Conservation (phyloP, 306 rosid species). For the Quercus berberidifolia region DNA sequence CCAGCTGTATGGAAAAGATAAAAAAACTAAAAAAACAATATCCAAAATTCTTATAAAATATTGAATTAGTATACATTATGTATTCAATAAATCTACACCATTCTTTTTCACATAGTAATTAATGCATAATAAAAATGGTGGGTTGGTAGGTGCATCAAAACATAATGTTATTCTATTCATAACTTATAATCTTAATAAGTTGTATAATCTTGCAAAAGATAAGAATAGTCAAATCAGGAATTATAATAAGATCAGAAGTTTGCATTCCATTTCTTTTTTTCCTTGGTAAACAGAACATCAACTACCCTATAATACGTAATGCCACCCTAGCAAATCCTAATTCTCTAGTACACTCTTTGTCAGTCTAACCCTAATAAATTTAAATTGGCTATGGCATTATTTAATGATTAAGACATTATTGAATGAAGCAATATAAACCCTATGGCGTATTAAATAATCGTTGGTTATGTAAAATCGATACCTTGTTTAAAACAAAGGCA, state of each 20-base stretch:
- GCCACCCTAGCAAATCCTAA: not conserved
- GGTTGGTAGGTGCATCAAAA: too few relatives aligned
- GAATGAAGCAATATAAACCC: not conserved
- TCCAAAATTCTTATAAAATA: not conserved
- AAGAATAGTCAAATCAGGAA: not conserved
- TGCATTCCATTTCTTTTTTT: not conserved
- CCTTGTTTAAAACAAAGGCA: not conserved
- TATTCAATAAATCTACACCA: too few relatives aligned
- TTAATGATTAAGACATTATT: not conserved
- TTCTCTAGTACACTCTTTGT: not conserved
- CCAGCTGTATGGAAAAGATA: constrained; percentile 27
- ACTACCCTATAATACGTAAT: too few relatives aligned
- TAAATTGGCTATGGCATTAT: not conserved
- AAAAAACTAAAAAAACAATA: not conserved
- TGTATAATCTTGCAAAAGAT: not conserved
- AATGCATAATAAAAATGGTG: too few relatives aligned
- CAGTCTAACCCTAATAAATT: not conserved
- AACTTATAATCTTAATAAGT: not conserved
- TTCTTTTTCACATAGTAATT: too few relatives aligned
- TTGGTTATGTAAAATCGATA: not conserved
- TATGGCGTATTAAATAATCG: not conserved
- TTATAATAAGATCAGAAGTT: not conserved
- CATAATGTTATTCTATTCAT: too few relatives aligned
- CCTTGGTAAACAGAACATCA: not conserved
- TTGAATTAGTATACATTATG: too few relatives aligned